A percentile compares a stretch with the other conserved stretches of the same genome.
Evolutionary conservation across 2,329 filamentous ascomycete species (phyloP).

Genomic region (Colletotrichum sp.): DNA sequence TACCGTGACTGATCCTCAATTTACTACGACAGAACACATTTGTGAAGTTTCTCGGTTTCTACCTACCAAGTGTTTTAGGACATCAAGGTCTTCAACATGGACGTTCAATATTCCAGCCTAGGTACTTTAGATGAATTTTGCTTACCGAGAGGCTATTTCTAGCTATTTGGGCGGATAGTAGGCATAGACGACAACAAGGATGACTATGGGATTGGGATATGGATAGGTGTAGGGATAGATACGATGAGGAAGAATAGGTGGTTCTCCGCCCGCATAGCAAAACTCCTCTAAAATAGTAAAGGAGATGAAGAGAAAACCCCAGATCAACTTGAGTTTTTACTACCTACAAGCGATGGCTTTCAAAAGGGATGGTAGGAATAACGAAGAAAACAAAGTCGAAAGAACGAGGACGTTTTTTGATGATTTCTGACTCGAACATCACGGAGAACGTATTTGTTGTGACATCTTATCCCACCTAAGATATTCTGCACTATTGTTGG

Average conservation of each 20-base stretch:
- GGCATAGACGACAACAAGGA: neutral
- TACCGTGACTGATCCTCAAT: fast-evolving
- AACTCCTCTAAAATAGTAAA: neutral
- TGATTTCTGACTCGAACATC: fast-evolving
- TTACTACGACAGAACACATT: neutral
- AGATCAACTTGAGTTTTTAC: neutral
- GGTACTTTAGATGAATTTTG: neutral
- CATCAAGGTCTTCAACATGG: neutral
- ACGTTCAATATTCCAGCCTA: neutral
- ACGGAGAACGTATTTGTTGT: neutral
- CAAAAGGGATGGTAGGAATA: neutral
- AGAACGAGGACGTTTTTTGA: too few species aligned
- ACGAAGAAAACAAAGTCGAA: neutral
- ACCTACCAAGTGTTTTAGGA: neutral
- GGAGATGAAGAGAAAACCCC: too few species aligned
- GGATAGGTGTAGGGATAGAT: too few species aligned
- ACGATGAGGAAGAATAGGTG: too few species aligned
- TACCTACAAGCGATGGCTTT: neutral
- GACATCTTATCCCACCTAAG: neutral
- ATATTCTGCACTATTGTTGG: neutral
- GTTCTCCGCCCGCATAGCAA: neutral
- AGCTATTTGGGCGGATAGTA: neutral
- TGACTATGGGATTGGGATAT: too few species aligned
- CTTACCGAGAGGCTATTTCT: too few species aligned
- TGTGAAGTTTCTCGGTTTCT: neutral